Evolutionary conservation across 345 rosid species (phyloP).

Genomic region (Nephelium lappaceum): DNA sequence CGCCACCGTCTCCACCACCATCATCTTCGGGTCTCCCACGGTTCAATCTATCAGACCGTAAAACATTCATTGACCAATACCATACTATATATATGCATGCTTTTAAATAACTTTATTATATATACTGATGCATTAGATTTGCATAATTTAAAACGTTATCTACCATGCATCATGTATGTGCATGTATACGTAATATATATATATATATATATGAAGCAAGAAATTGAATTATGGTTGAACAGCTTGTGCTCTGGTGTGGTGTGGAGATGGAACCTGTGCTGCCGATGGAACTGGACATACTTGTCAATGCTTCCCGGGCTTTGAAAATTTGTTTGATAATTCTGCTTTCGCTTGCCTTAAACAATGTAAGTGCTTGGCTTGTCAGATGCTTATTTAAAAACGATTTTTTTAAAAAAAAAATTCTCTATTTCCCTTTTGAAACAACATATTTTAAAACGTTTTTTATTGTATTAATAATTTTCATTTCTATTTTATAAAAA

Average conservation of each 20-base stretch:
- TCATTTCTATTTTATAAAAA: too few species aligned
- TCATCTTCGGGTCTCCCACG: not conserved
- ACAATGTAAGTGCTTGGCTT: slow-evolving; percentile 28
- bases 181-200: too few species aligned
- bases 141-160: too few species aligned
- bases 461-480: too few species aligned
- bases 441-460: too few species aligned
- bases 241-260: slow-evolving; percentile 43
- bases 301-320: slow-evolving; percentile 41
- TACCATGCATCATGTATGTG: too few species aligned
- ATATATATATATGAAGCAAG: not conserved
- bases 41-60: slow-evolving; percentile 20
- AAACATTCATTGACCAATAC: not conserved
- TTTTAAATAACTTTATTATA: too few species aligned
- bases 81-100: not conserved
- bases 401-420: not conserved
- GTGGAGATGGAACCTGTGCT: slow-evolving; percentile 47
- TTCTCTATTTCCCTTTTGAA: not conserved
- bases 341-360: slow-evolving; percentile 29
- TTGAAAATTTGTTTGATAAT: slow-evolving; percentile 27
- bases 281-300: slow-evolving; percentile 26
- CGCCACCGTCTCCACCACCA: slow-evolving; percentile 33
- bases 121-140: too few species aligned
- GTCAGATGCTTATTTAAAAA: not conserved
- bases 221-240: slow-evolving; percentile 8